Evolutionary conservation across 495 filamentous ascomycete genomes (phyloP).

Genomic region (Neurospora sp.): DNA sequence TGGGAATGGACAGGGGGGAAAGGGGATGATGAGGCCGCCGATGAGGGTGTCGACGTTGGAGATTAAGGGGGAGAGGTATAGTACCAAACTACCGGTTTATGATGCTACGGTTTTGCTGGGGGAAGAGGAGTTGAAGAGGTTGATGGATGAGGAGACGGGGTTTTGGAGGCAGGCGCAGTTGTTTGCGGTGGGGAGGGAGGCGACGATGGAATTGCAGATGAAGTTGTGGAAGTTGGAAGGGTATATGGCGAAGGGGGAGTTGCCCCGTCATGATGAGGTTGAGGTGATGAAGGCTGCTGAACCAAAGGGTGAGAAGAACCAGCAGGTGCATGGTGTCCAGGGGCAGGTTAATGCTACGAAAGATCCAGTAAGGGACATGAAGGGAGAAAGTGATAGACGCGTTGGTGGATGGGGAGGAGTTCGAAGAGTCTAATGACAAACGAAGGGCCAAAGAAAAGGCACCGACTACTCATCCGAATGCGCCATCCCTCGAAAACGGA

Average conservation of each 20-base stretch:
- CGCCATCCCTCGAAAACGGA: neutral
- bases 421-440: neutral
- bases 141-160: constrained; percentile 17
- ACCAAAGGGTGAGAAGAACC: neutral
- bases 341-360: neutral
- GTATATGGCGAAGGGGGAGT: constrained; percentile 30
- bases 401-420: neutral
- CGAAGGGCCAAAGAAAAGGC: neutral
- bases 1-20: too few relatives aligned
- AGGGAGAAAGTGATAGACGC: neutral
- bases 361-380: neutral
- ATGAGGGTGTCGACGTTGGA: constrained; percentile 22
- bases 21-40: neutral
- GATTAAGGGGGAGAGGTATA: constrained; percentile 10
- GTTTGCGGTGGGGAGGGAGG: constrained; percentile 30
- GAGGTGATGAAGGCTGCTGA: neutral
- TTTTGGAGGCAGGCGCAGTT: constrained; percentile 26
- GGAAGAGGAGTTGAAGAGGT: constrained; percentile 16
- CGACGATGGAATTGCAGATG: constrained; percentile 44
- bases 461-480: neutral
- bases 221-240: constrained; percentile 61
- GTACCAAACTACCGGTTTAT: constrained; percentile 27
- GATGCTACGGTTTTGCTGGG: constrained; percentile 33
- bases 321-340: neutral
- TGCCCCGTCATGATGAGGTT: neutral